Evolutionary conservation across 345 rosid species (phyloP), one percentile per base, ranked within the genome.

Genomic region (Hibiscus tridactylites): DNA sequence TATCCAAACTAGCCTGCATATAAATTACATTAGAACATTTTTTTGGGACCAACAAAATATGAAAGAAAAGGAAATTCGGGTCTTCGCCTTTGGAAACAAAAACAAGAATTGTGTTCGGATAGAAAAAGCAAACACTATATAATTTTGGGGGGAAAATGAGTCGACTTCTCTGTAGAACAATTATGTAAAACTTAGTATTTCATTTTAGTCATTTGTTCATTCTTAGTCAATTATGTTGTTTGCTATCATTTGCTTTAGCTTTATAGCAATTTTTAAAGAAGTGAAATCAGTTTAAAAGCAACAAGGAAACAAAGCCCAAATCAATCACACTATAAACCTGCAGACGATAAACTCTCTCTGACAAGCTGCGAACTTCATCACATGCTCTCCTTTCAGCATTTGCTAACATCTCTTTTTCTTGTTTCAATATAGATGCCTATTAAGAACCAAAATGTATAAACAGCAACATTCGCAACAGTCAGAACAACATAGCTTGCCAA

Each of bases 361-460:
- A 87, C 82, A 91, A 85, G 75, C 85, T 87, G 60, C 81, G 85
- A 72, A 92, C 97, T 87, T 94, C 99, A 81, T 84, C 89, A 71
- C 79, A 85, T 37, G 99, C 99, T 80, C 99, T 86, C 78, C 80
- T 89, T 77, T 92, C 97, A 74, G 99, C 97, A 84, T 86, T 84
- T 65, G 90, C 85, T 71, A 88, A 61, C 76, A 92, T 65, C 65
- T 94, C 92, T 74, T 94, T 94, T 81, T 94, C 97, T 71, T 75
- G 86, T 81, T 86, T 94, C 68, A 92, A 77, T 74, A 88, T 75
- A 63, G 92, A 88, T 9, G 87, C 88, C 98, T 94, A 74, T 44
- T 54, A 67, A 69, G 64, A 67, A 64, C 71, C 65, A 39, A 73
- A 60, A 46, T 66, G 64, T 17, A 68, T 8, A 11, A 65, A 79